phyloP scores from a whole-genome alignment of 1,284 basidiomycete species.

The Quambalaria eucalypti region DNA sequence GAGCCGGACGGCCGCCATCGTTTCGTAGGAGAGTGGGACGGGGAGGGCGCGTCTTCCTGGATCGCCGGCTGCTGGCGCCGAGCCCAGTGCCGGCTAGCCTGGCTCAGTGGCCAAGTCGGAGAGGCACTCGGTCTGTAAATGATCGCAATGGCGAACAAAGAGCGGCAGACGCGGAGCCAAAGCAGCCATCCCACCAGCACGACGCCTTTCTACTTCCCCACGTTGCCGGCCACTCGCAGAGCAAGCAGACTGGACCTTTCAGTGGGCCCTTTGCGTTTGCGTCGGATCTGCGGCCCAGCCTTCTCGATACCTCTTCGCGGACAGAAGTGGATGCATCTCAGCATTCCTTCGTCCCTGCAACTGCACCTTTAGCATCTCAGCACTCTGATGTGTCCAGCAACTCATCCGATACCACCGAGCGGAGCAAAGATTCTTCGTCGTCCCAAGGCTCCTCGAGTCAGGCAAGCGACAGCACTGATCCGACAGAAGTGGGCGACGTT shows the following conservation, averaged over 20 bases:
- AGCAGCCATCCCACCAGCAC: conserved; percentile 3
- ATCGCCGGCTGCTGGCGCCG: conserved; percentile 34
- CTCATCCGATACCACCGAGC: conserved; percentile 32
- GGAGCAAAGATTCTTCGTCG: conserved; percentile 9
- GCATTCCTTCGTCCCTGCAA: conserved; percentile 7
- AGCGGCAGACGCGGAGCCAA: conserved; percentile 5
- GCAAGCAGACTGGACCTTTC: conserved; percentile 1
- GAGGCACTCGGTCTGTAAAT: background rate
- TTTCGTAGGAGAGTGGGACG: conserved; percentile 43
- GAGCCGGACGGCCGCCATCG: conserved; percentile 39
- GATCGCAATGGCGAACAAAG: background rate
- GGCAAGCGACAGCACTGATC: background rate
- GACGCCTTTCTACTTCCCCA: too few species aligned
- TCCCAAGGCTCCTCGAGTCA: background rate
- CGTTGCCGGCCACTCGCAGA: background rate
- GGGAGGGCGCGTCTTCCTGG: conserved; percentile 42
- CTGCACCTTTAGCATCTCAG: conserved; percentile 13
- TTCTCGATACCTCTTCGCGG: conserved; percentile 16
- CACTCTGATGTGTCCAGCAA: conserved; percentile 32
- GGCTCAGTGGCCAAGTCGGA: conserved; percentile 27
- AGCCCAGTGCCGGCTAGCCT: conserved; percentile 41
- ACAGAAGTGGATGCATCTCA: background rate
- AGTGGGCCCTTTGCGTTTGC: conserved; percentile 36
- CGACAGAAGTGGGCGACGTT: conserved; percentile 6
- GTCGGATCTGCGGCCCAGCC: conserved; percentile 23